phyloP scores from a whole-genome alignment of 495 filamentous ascomycete species.

The Lasiosphaeriaceae sp. region DNA sequence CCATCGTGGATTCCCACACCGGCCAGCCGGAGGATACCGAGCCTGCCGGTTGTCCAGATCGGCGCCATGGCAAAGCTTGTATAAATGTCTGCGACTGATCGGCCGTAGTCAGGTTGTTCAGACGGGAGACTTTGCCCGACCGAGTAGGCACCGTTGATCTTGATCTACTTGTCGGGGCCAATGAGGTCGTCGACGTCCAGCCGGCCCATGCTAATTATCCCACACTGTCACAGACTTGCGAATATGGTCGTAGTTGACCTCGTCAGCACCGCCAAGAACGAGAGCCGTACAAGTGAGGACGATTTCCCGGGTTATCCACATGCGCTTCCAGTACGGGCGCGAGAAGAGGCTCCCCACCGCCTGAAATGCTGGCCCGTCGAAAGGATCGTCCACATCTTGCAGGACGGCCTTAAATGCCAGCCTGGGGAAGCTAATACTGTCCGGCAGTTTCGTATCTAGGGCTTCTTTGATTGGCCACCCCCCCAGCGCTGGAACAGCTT shows the following conservation, averaged over 20 bases:
- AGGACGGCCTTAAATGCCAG: no score
- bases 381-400: no score
- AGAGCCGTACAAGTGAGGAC: neutral
- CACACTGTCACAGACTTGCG: neutral
- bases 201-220: neutral
- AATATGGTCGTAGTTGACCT: neutral
- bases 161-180: neutral
- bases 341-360: no score
- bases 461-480: no score
- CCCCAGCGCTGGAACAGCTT: no score
- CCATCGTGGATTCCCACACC: neutral
- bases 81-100: neutral
- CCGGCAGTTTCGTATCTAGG: no score
- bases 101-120: neutral
- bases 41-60: neutral
- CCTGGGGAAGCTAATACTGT: no score
- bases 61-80: neutral
- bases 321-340: neutral
- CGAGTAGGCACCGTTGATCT: neutral
- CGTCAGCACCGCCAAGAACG: neutral
- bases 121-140: neutral
- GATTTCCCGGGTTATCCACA: conserved; percentile 5
- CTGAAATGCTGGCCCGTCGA: no score
- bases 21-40: neutral
- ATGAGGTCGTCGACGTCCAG: neutral